These are phyloP conservation scores for Panus rudis DNA, from an alignment of 768 basidiomycete species.

Conservation along the genomic window DNA sequence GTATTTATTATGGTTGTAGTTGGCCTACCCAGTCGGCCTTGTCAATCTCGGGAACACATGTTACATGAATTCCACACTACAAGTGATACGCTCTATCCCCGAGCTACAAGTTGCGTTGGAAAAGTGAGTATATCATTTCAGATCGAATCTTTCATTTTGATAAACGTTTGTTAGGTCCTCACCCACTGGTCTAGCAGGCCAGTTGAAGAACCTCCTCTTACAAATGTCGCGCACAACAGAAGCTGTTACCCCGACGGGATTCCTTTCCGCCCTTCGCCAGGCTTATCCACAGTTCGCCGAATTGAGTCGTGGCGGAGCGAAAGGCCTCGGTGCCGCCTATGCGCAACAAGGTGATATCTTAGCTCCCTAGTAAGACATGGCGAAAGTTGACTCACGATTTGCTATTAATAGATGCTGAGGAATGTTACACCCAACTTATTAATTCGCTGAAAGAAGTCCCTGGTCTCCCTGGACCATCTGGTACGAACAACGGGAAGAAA, in stretches of 20 bases:
- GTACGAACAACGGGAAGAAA: conserved; percentile 33
- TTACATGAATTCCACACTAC: conserved; percentile 95
- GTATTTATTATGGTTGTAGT: conserved; percentile 31
- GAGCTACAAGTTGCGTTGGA: conserved; percentile 73
- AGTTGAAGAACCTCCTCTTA: conserved; percentile 62
- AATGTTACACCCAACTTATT: conserved; percentile 76
- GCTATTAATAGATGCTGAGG: conserved; percentile 69
- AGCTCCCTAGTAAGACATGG: background rate
- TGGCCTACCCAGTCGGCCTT: conserved; percentile 76
- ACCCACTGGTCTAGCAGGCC: conserved; percentile 29
- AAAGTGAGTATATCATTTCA: conserved; percentile 35
- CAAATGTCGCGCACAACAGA: conserved; percentile 74
- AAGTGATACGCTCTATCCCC: conserved; percentile 89
- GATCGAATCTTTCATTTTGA: background rate
- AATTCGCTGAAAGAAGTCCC: conserved; percentile 68
- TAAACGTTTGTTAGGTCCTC: conserved; percentile 6
- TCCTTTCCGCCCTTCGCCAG: conserved; percentile 65
- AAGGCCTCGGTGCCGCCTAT: conserved; percentile 37
- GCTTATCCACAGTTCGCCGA: conserved; percentile 92
- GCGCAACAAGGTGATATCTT: conserved; percentile 65
- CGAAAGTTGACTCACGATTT: background rate
- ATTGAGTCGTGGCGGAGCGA: conserved; percentile 34
- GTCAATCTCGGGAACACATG: conserved; percentile 92
- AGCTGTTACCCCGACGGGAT: conserved; percentile 59
- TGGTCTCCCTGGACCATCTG: conserved; percentile 26